These are phyloP conservation scores for Exophiala calicioides DNA, from an alignment of 2,329 filamentous ascomycete genomes.

Conservation along the genomic window DNA sequence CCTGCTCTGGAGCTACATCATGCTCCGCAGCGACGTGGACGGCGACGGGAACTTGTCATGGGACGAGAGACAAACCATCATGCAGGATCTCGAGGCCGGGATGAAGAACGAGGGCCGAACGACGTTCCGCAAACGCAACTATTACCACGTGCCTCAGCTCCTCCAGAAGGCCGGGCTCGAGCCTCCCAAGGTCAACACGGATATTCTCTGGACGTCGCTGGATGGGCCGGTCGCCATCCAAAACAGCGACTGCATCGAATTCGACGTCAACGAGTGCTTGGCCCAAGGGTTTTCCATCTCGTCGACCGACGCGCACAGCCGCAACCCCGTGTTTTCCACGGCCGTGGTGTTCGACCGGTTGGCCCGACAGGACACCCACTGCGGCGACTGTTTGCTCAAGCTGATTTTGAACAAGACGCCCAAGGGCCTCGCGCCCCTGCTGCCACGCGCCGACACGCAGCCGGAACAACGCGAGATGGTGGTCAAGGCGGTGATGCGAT, in stretches of 20 bases:
- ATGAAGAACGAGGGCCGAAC: slow-evolving; percentile 19
- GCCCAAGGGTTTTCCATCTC: slow-evolving; percentile 21
- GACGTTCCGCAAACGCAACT: slow-evolving; percentile 21
- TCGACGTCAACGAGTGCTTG: slow-evolving; percentile 24
- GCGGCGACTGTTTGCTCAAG: slow-evolving; percentile 26
- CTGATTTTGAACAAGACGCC: slow-evolving; percentile 19
- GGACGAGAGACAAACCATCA: slow-evolving; percentile 20
- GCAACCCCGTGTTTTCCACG: slow-evolving; percentile 20
- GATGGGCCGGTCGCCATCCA: slow-evolving; percentile 21
- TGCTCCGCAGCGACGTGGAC: slow-evolving; percentile 23
- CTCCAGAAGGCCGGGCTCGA: slow-evolving; percentile 23
- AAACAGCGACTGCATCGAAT: slow-evolving; percentile 24
- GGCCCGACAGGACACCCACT: slow-evolving; percentile 19
- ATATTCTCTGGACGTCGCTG: slow-evolving; percentile 24
- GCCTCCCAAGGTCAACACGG: slow-evolving; percentile 22
- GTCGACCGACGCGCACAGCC: slow-evolving; percentile 10
- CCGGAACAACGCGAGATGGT: slow-evolving; percentile 18
- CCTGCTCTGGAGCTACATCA: slow-evolving; percentile 26
- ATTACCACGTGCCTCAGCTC: slow-evolving; percentile 21
- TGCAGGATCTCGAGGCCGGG: slow-evolving; percentile 18
- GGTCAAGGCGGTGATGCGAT: slow-evolving; percentile 24
- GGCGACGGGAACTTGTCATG: slow-evolving; percentile 22
- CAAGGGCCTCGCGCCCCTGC: slow-evolving; percentile 16
- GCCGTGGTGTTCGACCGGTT: slow-evolving; percentile 21
- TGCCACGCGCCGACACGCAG: slow-evolving; percentile 17